Conservation (phyloP, 202 grass and related monocot genomes). For the Setaria viridis region DNA sequence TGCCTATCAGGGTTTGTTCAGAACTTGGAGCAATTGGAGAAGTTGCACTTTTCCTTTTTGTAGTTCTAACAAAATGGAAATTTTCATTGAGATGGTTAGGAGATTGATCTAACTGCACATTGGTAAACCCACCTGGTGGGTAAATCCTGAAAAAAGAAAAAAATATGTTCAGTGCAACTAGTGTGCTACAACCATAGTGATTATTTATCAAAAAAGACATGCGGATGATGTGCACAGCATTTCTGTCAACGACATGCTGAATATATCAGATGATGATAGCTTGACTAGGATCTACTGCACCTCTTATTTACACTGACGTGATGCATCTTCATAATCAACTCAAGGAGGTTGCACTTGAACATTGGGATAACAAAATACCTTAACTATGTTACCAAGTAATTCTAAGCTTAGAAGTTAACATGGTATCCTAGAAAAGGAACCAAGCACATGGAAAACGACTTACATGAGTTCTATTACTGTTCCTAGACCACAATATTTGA, state of each 20-base stretch:
- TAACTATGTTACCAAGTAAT: not conserved
- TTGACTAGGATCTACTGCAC: constrained; percentile 1
- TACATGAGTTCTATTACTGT: not conserved
- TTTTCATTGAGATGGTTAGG: too few relatives aligned
- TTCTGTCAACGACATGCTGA: constrained; percentile 6
- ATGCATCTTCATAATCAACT: constrained; percentile 24
- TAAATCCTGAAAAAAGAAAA: too few relatives aligned
- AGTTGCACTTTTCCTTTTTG: too few relatives aligned
- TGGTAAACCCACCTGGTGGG: too few relatives aligned
- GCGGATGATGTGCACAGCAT: not conserved
- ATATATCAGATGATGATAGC: constrained; percentile 31
- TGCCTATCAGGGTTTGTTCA: too few relatives aligned
- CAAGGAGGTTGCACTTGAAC: constrained; percentile 27
- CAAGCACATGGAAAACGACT: constrained; percentile 15
- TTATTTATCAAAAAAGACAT: too few relatives aligned
- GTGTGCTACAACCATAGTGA: too few relatives aligned
- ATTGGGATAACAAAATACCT: not conserved
- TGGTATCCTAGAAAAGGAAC: constrained; percentile 1
- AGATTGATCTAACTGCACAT: too few relatives aligned
- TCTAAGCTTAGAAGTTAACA: not conserved
- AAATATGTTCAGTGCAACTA: too few relatives aligned
- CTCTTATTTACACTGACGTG: not conserved
- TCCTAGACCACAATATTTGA: constrained; percentile 20
- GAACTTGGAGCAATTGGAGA: too few relatives aligned
- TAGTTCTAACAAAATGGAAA: too few relatives aligned